These are phyloP conservation scores for Nakazawaea wyomingensis DNA, from an alignment of 805 yeast species.

Conservation along the genomic window DNA sequence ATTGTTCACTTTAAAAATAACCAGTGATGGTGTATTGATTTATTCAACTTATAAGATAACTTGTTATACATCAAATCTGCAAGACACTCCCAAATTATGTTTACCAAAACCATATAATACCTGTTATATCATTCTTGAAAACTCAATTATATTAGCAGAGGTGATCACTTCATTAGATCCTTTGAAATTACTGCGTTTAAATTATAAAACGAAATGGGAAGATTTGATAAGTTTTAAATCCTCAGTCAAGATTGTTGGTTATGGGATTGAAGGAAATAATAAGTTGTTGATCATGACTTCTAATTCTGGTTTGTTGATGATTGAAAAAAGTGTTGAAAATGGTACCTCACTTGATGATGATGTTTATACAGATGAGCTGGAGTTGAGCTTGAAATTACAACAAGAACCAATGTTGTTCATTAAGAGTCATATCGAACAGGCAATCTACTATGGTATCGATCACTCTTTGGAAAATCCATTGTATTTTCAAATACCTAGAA, in stretches of 20 bases:
- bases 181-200: conserved; percentile 18
- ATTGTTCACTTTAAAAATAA: conserved; percentile 48
- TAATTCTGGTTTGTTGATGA: conserved; percentile 55
- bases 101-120: conserved; percentile 52
- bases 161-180: conserved; percentile 38
- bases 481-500: conserved; percentile 32
- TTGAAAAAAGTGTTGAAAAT: conserved; percentile 41
- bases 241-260: conserved; percentile 50
- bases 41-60: conserved; percentile 65
- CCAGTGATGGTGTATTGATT: conserved; percentile 45
- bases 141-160: conserved; percentile 64
- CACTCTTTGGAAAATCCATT: conserved; percentile 35
- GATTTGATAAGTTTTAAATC: conserved; percentile 61
- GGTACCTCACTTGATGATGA: conserved; percentile 18
- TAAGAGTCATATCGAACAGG: conserved; percentile 79
- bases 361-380: conserved; percentile 17
- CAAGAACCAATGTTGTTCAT: conserved; percentile 31
- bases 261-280: conserved; percentile 31
- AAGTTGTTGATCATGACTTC: conserved; percentile 36
- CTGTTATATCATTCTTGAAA: conserved; percentile 46
- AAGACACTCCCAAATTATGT: conserved; percentile 40
- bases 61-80: conserved; percentile 30
- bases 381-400: conserved; percentile 11
- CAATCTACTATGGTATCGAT: conserved; percentile 54
- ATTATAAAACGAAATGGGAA: conserved; percentile 63